phyloP scores from a whole-genome alignment of 2,329 filamentous ascomycete genomes.

The Ascocoryne sarcoides region DNA sequence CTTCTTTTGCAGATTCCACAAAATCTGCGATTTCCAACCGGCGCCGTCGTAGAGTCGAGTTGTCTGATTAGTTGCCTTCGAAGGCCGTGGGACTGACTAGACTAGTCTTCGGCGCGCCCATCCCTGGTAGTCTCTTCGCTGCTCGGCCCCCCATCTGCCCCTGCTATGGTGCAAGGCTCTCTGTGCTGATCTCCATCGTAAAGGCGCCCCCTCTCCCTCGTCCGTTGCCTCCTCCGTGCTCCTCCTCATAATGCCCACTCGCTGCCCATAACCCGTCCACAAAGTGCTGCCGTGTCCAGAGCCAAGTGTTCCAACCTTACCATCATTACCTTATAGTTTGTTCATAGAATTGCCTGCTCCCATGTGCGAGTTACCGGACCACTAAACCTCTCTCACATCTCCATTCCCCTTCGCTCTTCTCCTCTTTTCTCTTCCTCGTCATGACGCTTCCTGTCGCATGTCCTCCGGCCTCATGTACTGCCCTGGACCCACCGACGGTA shows the following conservation, averaged over 20 bases:
- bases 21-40: slow-evolving; percentile 7
- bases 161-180: not conserved
- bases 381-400: too few species aligned
- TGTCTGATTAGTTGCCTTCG: slow-evolving; percentile 1
- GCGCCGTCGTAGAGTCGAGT: too few species aligned
- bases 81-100: slow-evolving; percentile 1
- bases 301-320: too few species aligned
- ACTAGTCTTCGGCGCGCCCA: not conserved
- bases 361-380: slow-evolving; percentile 8
- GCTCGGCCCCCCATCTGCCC: not conserved
- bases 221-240: slow-evolving; percentile 3
- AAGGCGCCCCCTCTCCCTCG: not conserved
- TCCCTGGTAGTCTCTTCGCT: too few species aligned
- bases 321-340: slow-evolving; percentile 15
- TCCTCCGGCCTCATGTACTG: slow-evolving; percentile 20
- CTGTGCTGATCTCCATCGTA: not conserved
- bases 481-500: slow-evolving; percentile 23
- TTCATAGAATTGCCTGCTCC: slow-evolving; percentile 11
- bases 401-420: slow-evolving; percentile 38
- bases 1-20: slow-evolving; percentile 22
- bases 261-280: slow-evolving; percentile 12
- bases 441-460: slow-evolving; percentile 29
- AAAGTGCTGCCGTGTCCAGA: too few species aligned
- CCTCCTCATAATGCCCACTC: slow-evolving; percentile 21
- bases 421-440: slow-evolving; percentile 10